A percentile compares a stretch with the other conserved stretches of the same genome.
Conservation (phyloP, 306 rosid species). For the Trichosanthes cucumerina region DNA sequence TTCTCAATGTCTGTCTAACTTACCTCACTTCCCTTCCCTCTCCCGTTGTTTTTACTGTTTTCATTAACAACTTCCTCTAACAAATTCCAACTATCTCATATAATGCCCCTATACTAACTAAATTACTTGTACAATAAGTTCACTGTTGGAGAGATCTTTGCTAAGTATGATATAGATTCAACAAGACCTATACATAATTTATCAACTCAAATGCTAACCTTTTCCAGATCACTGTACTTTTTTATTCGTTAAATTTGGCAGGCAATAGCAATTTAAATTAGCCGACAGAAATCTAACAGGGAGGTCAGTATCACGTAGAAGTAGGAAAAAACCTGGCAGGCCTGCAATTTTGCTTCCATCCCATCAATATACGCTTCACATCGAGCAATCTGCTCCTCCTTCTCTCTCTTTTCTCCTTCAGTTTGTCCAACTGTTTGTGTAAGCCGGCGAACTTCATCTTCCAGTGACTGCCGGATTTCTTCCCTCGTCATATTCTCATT, state of each 20-base stretch:
- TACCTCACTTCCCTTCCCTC: background rate
- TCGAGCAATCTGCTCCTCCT: slow-evolving; percentile 93
- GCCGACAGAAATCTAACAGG: background rate
- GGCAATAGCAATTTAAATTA: slow-evolving; percentile 9
- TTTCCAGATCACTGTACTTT: background rate
- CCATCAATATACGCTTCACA: slow-evolving; percentile 95
- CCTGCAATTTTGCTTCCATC: slow-evolving; percentile 95
- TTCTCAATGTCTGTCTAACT: background rate
- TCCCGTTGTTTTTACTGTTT: background rate
- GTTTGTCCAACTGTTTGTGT: slow-evolving; percentile 96
- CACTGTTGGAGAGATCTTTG: background rate
- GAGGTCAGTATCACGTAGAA: background rate
- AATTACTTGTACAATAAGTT: background rate
- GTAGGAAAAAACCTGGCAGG: slow-evolving; percentile 60
- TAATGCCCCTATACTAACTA: background rate
- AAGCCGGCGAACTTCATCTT: slow-evolving; percentile 81
- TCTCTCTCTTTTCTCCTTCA: slow-evolving; percentile 89
- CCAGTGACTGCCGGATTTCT: slow-evolving; percentile 89
- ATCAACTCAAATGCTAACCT: background rate
- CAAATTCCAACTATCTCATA: background rate
- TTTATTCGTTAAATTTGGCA: background rate
- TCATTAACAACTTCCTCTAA: background rate
- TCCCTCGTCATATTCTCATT: slow-evolving; percentile 90
- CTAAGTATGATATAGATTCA: background rate
- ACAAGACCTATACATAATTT: background rate